Conservation (phyloP, 106 monocot species). For the Allium fistulosum region DNA sequence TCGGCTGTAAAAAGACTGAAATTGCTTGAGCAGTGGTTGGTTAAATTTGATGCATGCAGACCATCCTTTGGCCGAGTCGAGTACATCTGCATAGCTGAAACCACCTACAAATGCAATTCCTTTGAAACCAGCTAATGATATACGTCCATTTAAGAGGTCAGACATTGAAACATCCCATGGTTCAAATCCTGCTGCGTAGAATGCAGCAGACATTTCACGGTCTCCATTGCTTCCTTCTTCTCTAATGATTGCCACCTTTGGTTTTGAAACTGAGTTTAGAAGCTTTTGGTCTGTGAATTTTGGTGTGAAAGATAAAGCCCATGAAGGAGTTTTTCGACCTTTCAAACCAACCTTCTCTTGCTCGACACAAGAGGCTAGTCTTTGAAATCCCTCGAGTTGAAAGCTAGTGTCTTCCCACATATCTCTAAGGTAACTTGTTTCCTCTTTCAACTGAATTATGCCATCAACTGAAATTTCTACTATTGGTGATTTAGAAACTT, state of each 20-base stretch:
- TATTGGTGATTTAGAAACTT: constrained; percentile 34
- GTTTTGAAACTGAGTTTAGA: constrained; percentile 32
- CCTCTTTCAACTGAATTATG: constrained; percentile 40
- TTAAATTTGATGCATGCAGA: constrained; percentile 89
- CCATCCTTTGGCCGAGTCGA: constrained; percentile 96
- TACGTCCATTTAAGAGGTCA: constrained; percentile 47
- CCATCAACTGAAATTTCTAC: constrained; percentile 69
- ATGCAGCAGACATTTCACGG: constrained; percentile 93
- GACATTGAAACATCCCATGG: constrained; percentile 96
- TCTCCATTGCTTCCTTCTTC: constrained; percentile 99
- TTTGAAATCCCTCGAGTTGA: constrained; percentile 71
- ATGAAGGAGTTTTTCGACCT: constrained; percentile 43
- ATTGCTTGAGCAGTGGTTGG: constrained; percentile 44
- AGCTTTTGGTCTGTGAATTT: constrained; percentile 46
- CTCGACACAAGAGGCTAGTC: constrained; percentile 70
- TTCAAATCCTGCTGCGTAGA: constrained; percentile 87
- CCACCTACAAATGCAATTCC: constrained; percentile 97
- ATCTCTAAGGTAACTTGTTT: constrained; percentile 67
- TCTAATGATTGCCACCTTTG: constrained; percentile 88
- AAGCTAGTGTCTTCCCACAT: constrained; percentile 96
- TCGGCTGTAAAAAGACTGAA: constrained; percentile 71
- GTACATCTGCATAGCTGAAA: constrained; percentile 94
- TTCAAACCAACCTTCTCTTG: constrained; percentile 77
- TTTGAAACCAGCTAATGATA: constrained; percentile 52
- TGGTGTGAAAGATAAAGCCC: constrained; percentile 72